Evolutionary conservation across 2,329 filamentous ascomycete species (phyloP).

Genomic region (Rhynchosporium graminicola): DNA sequence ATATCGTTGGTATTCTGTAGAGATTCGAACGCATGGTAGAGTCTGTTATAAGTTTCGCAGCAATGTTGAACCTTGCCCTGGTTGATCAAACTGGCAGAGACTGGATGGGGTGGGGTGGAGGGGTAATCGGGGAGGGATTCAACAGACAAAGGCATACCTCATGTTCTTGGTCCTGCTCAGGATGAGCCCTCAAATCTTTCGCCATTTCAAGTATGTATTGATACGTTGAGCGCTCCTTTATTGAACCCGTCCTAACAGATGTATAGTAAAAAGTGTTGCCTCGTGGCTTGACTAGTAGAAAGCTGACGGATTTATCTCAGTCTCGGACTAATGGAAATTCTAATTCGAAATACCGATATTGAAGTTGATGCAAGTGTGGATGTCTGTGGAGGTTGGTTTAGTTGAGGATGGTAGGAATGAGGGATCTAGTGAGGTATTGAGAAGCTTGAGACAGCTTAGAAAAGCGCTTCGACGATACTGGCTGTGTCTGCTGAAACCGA

Average conservation of each 20-base stretch:
- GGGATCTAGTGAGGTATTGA: neutral
- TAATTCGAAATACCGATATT: neutral
- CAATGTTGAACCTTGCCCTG: neutral
- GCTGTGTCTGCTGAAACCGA: neutral
- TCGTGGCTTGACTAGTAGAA: neutral
- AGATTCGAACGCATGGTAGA: neutral
- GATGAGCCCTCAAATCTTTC: conserved; percentile 31
- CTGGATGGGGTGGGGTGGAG: conserved; percentile 11
- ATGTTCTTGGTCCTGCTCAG: conserved; percentile 35
- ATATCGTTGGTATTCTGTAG: neutral
- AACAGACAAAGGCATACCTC: conserved; percentile 31
- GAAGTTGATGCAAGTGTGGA: neutral
- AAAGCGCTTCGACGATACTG: conserved; percentile 2
- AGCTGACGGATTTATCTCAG: conserved; percentile 13
- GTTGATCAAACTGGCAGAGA: neutral
- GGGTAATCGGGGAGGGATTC: conserved; percentile 9
- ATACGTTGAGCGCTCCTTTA: neutral
- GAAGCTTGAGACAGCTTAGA: conserved; percentile 6
- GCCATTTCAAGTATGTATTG: conserved; percentile 32
- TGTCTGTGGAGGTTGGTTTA: neutral
- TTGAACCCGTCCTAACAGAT: neutral
- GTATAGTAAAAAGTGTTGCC: neutral
- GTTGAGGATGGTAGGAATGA: neutral
- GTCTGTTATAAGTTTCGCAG: neutral
- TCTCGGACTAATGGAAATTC: neutral